These are phyloP conservation scores for Allantophomopsis lycopodina DNA, from an alignment of 2,329 filamentous ascomycete genomes.

Conservation along the genomic window DNA sequence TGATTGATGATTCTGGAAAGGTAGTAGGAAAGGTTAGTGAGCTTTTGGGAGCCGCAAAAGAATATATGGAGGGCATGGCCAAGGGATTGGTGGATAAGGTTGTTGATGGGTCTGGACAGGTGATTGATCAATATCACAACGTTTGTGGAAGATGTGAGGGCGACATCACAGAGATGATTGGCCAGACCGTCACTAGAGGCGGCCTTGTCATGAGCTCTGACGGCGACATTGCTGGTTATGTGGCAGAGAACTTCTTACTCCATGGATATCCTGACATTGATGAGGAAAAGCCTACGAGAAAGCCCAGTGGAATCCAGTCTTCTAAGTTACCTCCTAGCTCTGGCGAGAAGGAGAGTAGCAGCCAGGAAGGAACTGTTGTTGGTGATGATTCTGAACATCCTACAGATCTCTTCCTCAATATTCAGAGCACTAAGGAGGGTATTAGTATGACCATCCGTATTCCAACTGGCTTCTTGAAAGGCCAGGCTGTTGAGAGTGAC, in stretches of 20 bases:
- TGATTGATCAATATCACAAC: not conserved
- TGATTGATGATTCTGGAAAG: conserved; percentile 37
- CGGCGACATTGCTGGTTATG: conserved; percentile 27
- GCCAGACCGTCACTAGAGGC: conserved; percentile 32
- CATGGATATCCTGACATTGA: not conserved
- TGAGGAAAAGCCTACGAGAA: not conserved
- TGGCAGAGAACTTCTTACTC: not conserved
- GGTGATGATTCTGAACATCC: not conserved
- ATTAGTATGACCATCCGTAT: conserved; percentile 1
- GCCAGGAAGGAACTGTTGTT: not conserved
- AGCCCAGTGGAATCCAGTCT: not conserved
- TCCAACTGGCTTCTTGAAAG: not conserved
- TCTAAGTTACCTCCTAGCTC: not conserved
- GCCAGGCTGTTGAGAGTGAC: not conserved
- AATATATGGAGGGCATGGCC: too few species aligned
- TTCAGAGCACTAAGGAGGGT: not conserved
- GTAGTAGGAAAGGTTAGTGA: conserved; percentile 34
- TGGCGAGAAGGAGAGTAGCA: not conserved
- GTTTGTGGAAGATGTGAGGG: not conserved
- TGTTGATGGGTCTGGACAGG: not conserved
- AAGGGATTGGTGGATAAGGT: conserved; percentile 11
- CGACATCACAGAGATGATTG: conserved; percentile 32
- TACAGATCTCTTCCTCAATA: conserved; percentile 1
- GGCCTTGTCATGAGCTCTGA: conserved; percentile 43
- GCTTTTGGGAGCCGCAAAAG: too few species aligned